Conservation (phyloP, 768 basidiomycete genomes). For the Ramaria rubella region DNA sequence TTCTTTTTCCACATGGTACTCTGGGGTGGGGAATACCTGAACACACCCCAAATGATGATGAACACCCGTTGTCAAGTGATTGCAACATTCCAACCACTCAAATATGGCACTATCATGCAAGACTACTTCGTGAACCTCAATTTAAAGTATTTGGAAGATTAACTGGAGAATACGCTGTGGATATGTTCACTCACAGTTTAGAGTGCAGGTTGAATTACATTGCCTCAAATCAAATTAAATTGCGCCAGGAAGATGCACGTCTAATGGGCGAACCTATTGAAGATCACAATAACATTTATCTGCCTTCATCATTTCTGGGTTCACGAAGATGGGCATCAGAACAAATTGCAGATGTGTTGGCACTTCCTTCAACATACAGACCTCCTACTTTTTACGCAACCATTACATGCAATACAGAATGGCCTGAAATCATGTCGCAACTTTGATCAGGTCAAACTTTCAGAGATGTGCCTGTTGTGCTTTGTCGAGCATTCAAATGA, state of each 20-base stretch:
- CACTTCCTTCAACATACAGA: conserved; percentile 25
- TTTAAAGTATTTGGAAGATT: conserved; percentile 15
- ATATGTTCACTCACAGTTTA: conserved; percentile 33
- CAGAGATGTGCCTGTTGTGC: too few relatives aligned
- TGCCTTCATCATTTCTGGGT: too few relatives aligned
- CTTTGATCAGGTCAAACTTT: conserved; percentile 8
- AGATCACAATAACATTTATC: too few relatives aligned
- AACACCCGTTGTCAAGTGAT: neutral
- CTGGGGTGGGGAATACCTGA: conserved; percentile 33
- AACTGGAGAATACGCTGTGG: conserved; percentile 30
- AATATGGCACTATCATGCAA: too few relatives aligned
- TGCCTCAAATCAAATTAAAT: conserved; percentile 24
- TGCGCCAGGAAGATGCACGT: conserved; percentile 23
- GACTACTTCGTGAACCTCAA: neutral
- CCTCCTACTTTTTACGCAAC: too few relatives aligned
- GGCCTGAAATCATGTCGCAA: too few relatives aligned
- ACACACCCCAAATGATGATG: neutral
- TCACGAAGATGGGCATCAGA: too few relatives aligned
- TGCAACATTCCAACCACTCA: neutral
- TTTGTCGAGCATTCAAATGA: conserved; percentile 32
- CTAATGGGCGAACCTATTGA: too few relatives aligned
- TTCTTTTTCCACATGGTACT: too few relatives aligned
- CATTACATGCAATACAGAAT: too few relatives aligned
- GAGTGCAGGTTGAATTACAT: too few relatives aligned
- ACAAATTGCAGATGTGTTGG: conserved; percentile 33